Evolutionary conservation across 495 filamentous ascomycete species (phyloP).

Genomic region (Staphylotrichum tortipilum): DNA sequence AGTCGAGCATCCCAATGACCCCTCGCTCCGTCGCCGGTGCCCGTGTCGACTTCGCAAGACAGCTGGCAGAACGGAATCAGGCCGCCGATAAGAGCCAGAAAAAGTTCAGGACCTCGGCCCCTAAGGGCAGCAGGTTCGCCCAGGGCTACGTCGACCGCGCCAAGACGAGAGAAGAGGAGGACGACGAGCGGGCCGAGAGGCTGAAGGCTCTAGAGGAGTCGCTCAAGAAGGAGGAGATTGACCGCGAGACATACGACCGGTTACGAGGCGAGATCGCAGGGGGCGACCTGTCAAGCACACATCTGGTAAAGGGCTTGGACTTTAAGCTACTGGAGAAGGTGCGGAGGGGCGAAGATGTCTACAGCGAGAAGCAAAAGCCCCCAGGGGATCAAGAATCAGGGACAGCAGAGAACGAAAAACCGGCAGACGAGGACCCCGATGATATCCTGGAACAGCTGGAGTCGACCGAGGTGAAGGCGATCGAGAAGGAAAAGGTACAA

Average conservation of each 20-base stretch:
- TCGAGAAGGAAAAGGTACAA: slow-evolving; percentile 48
- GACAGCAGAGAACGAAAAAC: slow-evolving; percentile 19
- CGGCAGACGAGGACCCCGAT: slow-evolving; percentile 49
- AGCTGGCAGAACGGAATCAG: slow-evolving; percentile 69
- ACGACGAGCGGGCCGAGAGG: slow-evolving; percentile 54
- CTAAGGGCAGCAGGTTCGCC: slow-evolving; percentile 73
- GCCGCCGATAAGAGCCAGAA: slow-evolving; percentile 44
- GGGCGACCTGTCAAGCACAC: slow-evolving; percentile 68
- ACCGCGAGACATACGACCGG: slow-evolving; percentile 62
- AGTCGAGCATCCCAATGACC: slow-evolving; percentile 78
- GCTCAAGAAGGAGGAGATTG: slow-evolving; percentile 75
- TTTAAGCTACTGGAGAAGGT: slow-evolving; percentile 68
- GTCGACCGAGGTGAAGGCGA: slow-evolving; percentile 50
- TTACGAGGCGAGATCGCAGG: slow-evolving; percentile 69
- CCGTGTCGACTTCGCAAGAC: slow-evolving; percentile 68
- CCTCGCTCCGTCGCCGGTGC: slow-evolving; percentile 58
- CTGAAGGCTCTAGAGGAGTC: slow-evolving; percentile 74
- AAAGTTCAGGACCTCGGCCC: slow-evolving; percentile 69
- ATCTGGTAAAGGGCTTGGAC: slow-evolving; percentile 89
- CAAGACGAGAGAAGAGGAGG: slow-evolving; percentile 41
- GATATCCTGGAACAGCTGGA: slow-evolving; percentile 71
- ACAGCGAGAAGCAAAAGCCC: slow-evolving; percentile 25
- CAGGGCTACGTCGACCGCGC: slow-evolving; percentile 84
- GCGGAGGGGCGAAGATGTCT: slow-evolving; percentile 64
- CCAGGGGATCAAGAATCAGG: slow-evolving; percentile 20